Percentiles rank a stretch among this genome's conserved stretches.
Conservation (phyloP, 75 land plant genomes). For the Pinus taeda region DNA sequence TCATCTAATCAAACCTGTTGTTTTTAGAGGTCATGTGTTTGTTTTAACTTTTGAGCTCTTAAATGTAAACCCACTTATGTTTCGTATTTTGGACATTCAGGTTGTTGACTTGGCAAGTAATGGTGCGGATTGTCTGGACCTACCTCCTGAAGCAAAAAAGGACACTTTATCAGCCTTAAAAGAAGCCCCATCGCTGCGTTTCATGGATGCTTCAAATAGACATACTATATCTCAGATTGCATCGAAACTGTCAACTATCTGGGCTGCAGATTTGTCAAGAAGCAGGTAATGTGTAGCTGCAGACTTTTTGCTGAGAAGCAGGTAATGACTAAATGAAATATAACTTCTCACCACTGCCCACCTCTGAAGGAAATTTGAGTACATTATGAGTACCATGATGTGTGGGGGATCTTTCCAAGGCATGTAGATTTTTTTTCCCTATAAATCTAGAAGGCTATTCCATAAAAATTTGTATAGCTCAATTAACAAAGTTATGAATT, state of each 20-base stretch:
- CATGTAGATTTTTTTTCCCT: background rate
- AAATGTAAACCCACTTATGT: background rate
- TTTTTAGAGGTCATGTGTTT: constrained; percentile 1
- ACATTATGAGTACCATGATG: background rate
- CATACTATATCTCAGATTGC: constrained; percentile 48
- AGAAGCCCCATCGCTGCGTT: constrained; percentile 45
- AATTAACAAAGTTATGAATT: no score
- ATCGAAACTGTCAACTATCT: constrained; percentile 38
- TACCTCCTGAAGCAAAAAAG: constrained; percentile 50
- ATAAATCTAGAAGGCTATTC: background rate
- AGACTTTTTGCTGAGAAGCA: background rate
- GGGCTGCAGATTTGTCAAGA: constrained; percentile 16
- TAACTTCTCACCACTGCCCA: background rate
- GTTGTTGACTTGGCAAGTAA: constrained; percentile 53
- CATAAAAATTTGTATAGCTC: background rate
- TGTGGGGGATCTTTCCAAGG: background rate
- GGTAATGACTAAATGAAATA: background rate
- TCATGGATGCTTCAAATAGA: constrained; percentile 41
- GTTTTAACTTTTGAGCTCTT: background rate
- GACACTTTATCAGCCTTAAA: constrained; percentile 55
- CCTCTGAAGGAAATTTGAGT: background rate
- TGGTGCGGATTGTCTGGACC: constrained; percentile 42
- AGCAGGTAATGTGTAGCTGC: constrained; percentile 11
- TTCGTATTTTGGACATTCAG: constrained; percentile 23
- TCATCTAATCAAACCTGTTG: constrained; percentile 2